Percentiles rank a stretch among this genome's conserved stretches.
phyloP scores from a whole-genome alignment of 1,284 basidiomycete species.

The Cerioporus squamosus region DNA sequence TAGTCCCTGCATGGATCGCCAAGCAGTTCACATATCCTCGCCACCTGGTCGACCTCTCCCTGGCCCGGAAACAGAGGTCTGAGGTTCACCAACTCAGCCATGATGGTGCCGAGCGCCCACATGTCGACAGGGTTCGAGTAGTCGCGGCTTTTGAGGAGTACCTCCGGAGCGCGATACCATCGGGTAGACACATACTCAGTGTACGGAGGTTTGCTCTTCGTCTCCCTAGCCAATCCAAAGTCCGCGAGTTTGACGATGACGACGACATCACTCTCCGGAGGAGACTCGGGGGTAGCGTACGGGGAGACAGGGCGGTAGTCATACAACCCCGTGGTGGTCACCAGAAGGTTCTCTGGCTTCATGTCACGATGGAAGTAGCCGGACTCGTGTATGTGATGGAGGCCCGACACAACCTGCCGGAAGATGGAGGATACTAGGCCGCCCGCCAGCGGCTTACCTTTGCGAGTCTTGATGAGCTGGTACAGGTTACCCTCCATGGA shows the following conservation, averaged over 20 bases:
- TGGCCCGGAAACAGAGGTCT: slow-evolving; percentile 98
- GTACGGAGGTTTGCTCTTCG: slow-evolving; percentile 88
- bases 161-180: slow-evolving; percentile 99
- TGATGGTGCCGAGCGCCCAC: slow-evolving; percentile 99
- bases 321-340: slow-evolving; percentile 97
- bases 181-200: slow-evolving; percentile 99
- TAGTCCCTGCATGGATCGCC: slow-evolving; percentile 92
- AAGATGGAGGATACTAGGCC: slow-evolving; percentile 97
- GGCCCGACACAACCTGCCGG: slow-evolving; percentile 87
- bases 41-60: slow-evolving; percentile 93
- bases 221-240: slow-evolving; percentile 96
- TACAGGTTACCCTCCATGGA: slow-evolving; percentile 99
- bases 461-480: slow-evolving; percentile 97
- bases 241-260: slow-evolving; percentile 98
- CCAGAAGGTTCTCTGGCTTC: slow-evolving; percentile 99
- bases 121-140: slow-evolving; percentile 98
- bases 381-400: slow-evolving; percentile 90
- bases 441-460: slow-evolving; percentile 91
- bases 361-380: slow-evolving; percentile 99
- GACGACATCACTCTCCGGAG: slow-evolving; percentile 90
- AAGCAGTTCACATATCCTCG: slow-evolving; percentile 86
- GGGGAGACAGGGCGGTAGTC: slow-evolving; percentile 89
- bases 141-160: slow-evolving; percentile 88
- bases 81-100: slow-evolving; percentile 95
- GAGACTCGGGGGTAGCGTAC: slow-evolving; percentile 55